These are phyloP conservation scores for Maudiozyma pseudohumilis DNA, from an alignment of 805 yeast species.

Conservation along the genomic window DNA sequence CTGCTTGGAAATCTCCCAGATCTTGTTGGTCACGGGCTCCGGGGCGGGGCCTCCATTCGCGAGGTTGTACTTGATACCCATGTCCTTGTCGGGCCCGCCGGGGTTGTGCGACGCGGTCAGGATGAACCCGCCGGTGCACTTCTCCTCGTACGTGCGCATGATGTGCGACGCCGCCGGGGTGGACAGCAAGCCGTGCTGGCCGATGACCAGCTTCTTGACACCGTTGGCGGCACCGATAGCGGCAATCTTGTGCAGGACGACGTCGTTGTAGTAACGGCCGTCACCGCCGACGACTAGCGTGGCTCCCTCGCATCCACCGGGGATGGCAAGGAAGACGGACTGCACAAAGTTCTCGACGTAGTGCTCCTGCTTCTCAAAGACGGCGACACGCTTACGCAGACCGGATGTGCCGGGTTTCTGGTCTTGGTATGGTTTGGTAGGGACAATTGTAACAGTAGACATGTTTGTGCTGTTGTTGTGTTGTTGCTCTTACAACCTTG, in stretches of 20 bases:
- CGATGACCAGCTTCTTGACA: conserved; percentile 73
- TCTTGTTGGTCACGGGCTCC: conserved; percentile 82
- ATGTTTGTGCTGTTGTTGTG: too few species aligned
- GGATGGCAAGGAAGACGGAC: conserved; percentile 74
- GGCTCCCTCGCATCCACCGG: conserved; percentile 75
- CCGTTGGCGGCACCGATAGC: conserved; percentile 87
- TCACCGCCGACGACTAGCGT: conserved; percentile 93
- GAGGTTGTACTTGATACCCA: conserved; percentile 93
- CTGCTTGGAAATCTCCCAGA: conserved; percentile 57
- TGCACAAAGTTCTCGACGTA: conserved; percentile 94
- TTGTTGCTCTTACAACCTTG: too few species aligned
- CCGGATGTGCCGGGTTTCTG: conserved; percentile 99
- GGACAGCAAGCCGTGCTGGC: conserved; percentile 79
- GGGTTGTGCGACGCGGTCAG: conserved; percentile 97
- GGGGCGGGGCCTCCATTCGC: conserved; percentile 98
- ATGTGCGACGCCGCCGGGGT: conserved; percentile 98
- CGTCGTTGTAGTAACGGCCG: conserved; percentile 84
- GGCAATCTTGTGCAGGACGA: conserved; percentile 72
- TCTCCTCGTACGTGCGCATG: conserved; percentile 53
- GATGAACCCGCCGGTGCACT: conserved; percentile 88
- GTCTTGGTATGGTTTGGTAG: conserved; percentile 72
- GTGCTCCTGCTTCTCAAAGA: conserved; percentile 59
- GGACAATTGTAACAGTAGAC: conserved; percentile 30
- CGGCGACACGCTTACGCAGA: conserved; percentile 78
- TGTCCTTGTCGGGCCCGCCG: conserved; percentile 87